phyloP scores from a whole-genome alignment of 306 rosid genomes.

The Cicer bijugum region DNA sequence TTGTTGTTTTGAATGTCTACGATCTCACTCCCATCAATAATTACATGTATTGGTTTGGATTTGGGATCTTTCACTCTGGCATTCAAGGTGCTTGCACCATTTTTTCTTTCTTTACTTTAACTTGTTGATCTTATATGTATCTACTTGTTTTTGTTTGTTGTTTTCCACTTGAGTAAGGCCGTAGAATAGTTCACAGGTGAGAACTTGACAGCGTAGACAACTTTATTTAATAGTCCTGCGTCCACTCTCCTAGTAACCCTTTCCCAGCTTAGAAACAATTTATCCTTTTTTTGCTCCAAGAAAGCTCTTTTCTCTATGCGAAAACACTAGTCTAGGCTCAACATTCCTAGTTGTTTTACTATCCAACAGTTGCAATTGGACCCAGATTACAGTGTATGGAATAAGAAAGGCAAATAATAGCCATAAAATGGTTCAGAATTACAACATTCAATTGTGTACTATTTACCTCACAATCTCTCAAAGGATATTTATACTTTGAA shows the following conservation, averaged over 20 bases:
- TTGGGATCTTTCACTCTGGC: constrained; percentile 95
- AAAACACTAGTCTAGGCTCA: background rate
- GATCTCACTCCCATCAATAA: constrained; percentile 90
- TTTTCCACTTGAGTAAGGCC: background rate
- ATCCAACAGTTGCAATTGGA: background rate
- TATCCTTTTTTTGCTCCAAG: background rate
- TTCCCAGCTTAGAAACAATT: background rate
- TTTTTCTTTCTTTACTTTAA: background rate
- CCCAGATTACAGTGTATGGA: background rate
- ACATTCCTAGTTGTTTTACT: background rate
- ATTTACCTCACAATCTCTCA: background rate
- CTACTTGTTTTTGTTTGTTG: background rate
- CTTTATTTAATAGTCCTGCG: background rate
- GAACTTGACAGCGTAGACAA: background rate
- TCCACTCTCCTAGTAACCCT: background rate
- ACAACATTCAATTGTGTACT: background rate
- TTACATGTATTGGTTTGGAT: constrained; percentile 81
- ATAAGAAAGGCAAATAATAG: background rate
- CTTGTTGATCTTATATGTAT: constrained; percentile 38
- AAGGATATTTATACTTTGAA: background rate
- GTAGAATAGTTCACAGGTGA: constrained; percentile 10
- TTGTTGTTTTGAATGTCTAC: constrained; percentile 78
- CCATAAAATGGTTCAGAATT: background rate
- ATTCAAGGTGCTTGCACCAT: constrained; percentile 63
- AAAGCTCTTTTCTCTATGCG: background rate